Percentiles rank a stretch among this genome's conserved stretches.
phyloP scores from a whole-genome alignment of 108 stramenopile species.

The Nannochloropsis salina region DNA sequence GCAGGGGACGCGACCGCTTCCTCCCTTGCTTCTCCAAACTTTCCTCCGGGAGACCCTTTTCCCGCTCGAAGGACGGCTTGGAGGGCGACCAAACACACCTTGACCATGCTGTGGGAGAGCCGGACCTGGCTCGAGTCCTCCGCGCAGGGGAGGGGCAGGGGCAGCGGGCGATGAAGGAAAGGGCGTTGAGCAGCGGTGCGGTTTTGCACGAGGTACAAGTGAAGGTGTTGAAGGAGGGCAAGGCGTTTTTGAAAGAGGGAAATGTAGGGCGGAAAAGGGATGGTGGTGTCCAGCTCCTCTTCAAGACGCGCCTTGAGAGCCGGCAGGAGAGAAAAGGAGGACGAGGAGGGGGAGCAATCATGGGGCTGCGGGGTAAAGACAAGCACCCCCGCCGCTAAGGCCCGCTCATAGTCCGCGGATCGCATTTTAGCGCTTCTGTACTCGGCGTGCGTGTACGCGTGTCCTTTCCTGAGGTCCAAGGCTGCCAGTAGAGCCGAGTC shows the following conservation, averaged over 20 bases:
- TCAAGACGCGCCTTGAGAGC: not conserved
- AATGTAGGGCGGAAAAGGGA: not conserved
- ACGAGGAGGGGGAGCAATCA: not conserved
- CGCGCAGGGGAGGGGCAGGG: not conserved
- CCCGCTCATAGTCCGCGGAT: not conserved
- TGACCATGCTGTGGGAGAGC: not conserved
- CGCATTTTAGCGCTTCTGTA: not conserved
- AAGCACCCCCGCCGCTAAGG: not conserved
- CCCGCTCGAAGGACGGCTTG: not conserved
- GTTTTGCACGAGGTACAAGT: not conserved
- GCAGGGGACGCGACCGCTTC: too few relatives aligned
- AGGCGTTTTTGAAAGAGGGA: conserved; percentile 4
- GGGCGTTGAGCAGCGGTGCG: not conserved
- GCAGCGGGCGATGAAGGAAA: not conserved
- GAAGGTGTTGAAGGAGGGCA: not conserved
- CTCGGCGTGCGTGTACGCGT: not conserved
- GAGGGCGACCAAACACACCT: conserved; percentile 7
- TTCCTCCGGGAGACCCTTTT: too few relatives aligned
- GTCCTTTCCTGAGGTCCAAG: not conserved
- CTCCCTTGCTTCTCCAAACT: too few relatives aligned
- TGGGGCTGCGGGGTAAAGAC: not conserved
- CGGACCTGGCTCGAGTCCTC: not conserved
- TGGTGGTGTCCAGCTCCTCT: not conserved
- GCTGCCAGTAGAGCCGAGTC: not conserved
- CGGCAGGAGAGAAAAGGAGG: not conserved